Evolutionary conservation across 164 flowering plant species (phyloP), one percentile per base, ranked within the genome.

Genomic region (Chloranthus sessilifolius): DNA sequence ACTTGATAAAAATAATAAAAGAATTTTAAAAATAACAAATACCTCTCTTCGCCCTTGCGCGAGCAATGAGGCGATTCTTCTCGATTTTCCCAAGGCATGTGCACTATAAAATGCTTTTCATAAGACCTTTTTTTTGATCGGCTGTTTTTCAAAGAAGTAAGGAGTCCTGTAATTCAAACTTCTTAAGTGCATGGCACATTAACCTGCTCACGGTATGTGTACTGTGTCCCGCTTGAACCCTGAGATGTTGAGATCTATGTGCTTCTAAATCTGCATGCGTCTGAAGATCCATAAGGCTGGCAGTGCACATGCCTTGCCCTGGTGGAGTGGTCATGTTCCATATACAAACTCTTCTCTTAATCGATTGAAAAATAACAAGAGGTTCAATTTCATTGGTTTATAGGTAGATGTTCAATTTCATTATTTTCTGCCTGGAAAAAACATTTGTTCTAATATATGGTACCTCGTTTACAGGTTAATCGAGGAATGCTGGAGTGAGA

Each of bases 401-500:
- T n/a, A n/a, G n/a, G n/a, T n/a, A n/a, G n/a, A n/a, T n/a, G n/a
- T n/a, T n/a, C n/a, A n/a, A n/a, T n/a, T n/a, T n/a, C n/a, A n/a
- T n/a, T n/a, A n/a, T n/a, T n/a, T n/a, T n/a, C n/a, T n/a, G n/a
- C n/a, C n/a, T n/a, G n/a, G n/a, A n/a, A n/a, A n/a, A n/a, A n/a
- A n/a, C n/a, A n/a, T n/a, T n/a, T n/a, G n/a, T n/a, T n/a, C n/a
- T n/a, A 33, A 33, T 33, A 33, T 33, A 9, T 21, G 17, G n/a
- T 52, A 11, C 46, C 35, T 34, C 9, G 20, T 10, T 16, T 43
- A 22, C 76, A 92, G 99, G 73, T 75, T 92, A 69, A 89, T 92
- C 33, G 88, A 84, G 58, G 82, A 75, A 39, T 92, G 99, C 65
- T 92, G 99, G 99, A 67, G 62, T 56, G 88, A 84, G 59, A 72